A percentile compares a stretch with the other conserved stretches of the same genome.
These are phyloP conservation scores for Acacia concinna DNA, from an alignment of 331 rosid genomes.

Conservation along the genomic window DNA sequence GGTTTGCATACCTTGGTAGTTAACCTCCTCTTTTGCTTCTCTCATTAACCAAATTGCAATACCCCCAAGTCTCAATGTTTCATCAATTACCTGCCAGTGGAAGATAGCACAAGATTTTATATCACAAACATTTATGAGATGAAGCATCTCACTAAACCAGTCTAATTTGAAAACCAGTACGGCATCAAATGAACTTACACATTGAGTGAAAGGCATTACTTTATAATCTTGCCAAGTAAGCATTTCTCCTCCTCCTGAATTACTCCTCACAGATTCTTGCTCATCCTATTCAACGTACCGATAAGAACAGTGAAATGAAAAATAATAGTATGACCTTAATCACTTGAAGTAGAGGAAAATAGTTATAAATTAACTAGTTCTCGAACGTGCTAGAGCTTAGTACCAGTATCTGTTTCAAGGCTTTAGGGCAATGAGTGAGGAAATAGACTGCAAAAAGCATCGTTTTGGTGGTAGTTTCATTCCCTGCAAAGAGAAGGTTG, in stretches of 20 bases:
- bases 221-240: constrained; percentile 88
- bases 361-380: background rate
- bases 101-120: constrained; percentile 4
- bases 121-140: constrained; percentile 3
- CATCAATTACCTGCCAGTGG: constrained; percentile 72
- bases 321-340: background rate
- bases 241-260: constrained; percentile 42
- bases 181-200: constrained; percentile 50
- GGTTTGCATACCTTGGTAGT: constrained; percentile 64
- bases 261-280: constrained; percentile 56
- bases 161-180: background rate
- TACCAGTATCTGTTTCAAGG: constrained; percentile 72
- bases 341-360: background rate
- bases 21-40: constrained; percentile 84
- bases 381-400: constrained; percentile 32
- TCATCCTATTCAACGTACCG: constrained; percentile 60
- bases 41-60: constrained; percentile 95
- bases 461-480: constrained; percentile 91
- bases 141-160: constrained; percentile 23
- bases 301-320: background rate
- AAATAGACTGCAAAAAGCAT: constrained; percentile 91
- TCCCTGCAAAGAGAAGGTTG: constrained; percentile 95
- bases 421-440: constrained; percentile 75
- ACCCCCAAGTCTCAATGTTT: constrained; percentile 89
- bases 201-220: constrained; percentile 88